A percentile compares a stretch with the other conserved stretches of the same genome.
Conservation (phyloP, 352 stramenopile species). For the Phytophthora uliginosa region DNA sequence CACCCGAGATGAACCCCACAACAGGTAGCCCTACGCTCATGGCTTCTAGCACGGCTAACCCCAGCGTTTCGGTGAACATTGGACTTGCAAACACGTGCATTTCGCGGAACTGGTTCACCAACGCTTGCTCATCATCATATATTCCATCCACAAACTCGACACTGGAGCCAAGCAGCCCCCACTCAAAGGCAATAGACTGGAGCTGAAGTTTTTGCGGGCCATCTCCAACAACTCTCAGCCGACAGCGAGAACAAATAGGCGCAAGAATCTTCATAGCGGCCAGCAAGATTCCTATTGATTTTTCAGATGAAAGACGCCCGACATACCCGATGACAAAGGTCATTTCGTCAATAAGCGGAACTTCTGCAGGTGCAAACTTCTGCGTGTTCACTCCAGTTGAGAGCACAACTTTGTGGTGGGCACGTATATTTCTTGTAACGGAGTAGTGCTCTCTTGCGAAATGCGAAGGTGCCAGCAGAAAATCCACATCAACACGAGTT, state of each 20-base stretch:
- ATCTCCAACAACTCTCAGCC: constrained; percentile 50
- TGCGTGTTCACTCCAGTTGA: constrained; percentile 52
- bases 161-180: constrained; percentile 31
- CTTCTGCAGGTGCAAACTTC: constrained; percentile 41
- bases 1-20: constrained; percentile 57
- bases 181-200: constrained; percentile 37
- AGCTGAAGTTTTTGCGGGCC: constrained; percentile 43
- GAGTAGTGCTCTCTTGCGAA: constrained; percentile 61
- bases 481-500: constrained; percentile 46
- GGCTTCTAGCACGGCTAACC: constrained; percentile 63
- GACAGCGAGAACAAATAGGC: constrained; percentile 29
- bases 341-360: neutral
- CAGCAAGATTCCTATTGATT: constrained; percentile 57
- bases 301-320: constrained; percentile 56
- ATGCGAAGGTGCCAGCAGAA: constrained; percentile 63
- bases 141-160: constrained; percentile 60
- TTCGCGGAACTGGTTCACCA: constrained; percentile 41
- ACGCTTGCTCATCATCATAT: constrained; percentile 48
- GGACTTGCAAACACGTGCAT: constrained; percentile 58
- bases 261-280: constrained; percentile 37
- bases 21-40: constrained; percentile 67
- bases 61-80: constrained; percentile 61
- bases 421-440: constrained; percentile 32
- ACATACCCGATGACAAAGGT: constrained; percentile 61
- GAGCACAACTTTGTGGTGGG: constrained; percentile 42